Evolutionary conservation across 768 basidiomycete genomes (phyloP).

Genomic region (Cystobasidium ongulense): DNA sequence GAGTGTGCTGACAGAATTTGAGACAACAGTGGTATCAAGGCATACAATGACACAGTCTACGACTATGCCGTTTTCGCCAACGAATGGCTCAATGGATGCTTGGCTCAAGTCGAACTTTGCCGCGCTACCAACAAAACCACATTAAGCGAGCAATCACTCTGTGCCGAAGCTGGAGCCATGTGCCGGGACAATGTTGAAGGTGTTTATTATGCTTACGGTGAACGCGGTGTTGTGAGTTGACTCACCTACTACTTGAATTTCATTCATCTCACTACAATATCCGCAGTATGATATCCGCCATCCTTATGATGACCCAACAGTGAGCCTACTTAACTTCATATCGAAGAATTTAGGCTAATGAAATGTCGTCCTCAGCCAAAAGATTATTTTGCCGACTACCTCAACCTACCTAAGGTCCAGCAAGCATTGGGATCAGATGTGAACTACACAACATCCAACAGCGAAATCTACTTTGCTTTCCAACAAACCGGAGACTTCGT

Average conservation of each 20-base stretch:
- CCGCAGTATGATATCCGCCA: conserved; percentile 16
- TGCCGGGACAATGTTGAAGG: conserved; percentile 29
- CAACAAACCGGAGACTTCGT: conserved; percentile 28
- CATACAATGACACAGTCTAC: conserved; percentile 22
- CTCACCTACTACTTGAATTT: not conserved
- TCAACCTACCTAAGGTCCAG: conserved; percentile 18
- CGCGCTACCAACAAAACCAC: conserved; percentile 7
- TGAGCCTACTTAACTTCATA: not conserved
- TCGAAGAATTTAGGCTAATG: not conserved
- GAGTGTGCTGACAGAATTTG: not conserved
- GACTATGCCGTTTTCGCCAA: conserved; percentile 26
- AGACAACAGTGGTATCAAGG: conserved; percentile 18
- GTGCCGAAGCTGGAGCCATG: conserved; percentile 8
- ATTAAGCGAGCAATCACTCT: conserved; percentile 5
- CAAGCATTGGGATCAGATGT: conserved; percentile 13
- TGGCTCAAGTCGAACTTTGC: conserved; percentile 17
- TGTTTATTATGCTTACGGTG: conserved; percentile 26
- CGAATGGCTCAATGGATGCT: conserved; percentile 15
- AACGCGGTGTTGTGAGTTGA: not conserved
- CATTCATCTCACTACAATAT: not conserved
- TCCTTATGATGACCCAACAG: conserved; percentile 6
- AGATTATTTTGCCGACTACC: conserved; percentile 28
- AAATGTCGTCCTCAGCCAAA: not conserved
- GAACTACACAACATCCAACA: conserved; percentile 25
- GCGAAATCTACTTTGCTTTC: conserved; percentile 29